Percentiles rank a stretch among this genome's conserved stretches.
Conservation (phyloP, 345 rosid species). For the Noccaea caerulescens region DNA sequence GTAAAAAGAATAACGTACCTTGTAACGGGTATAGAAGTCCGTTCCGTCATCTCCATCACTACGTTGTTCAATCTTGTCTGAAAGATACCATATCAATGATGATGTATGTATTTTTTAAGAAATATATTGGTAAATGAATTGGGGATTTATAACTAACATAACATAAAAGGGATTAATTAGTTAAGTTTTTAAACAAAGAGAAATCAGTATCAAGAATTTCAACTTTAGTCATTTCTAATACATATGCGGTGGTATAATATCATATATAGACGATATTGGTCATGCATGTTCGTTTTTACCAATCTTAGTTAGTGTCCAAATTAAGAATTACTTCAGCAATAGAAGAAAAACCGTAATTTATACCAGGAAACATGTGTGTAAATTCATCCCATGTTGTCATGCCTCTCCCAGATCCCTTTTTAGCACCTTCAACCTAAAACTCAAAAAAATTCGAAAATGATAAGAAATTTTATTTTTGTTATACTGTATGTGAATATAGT, state of each 20-base stretch:
- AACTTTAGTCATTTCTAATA: not conserved
- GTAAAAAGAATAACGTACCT: constrained; percentile 26
- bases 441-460: not conserved
- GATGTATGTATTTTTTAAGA: not conserved
- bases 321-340: not conserved
- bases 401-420: constrained; percentile 45
- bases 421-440: constrained; percentile 46
- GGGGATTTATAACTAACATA: not conserved
- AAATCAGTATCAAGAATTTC: not conserved
- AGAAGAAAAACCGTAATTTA: not conserved
- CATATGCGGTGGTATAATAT: not conserved
- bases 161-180: not conserved
- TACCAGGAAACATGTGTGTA: constrained; percentile 45
- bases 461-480: not conserved
- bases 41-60: constrained; percentile 31
- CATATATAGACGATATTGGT: not conserved
- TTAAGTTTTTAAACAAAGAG: constrained; percentile 10
- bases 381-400: constrained; percentile 44
- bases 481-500: not conserved
- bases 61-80: constrained; percentile 33
- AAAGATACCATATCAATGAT: not conserved
- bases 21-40: constrained; percentile 44
- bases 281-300: not conserved
- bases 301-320: not conserved
- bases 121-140: not conserved